Evolutionary conservation across 2,329 filamentous ascomycete species (phyloP).

Genomic region (Raffaelea arxii): DNA sequence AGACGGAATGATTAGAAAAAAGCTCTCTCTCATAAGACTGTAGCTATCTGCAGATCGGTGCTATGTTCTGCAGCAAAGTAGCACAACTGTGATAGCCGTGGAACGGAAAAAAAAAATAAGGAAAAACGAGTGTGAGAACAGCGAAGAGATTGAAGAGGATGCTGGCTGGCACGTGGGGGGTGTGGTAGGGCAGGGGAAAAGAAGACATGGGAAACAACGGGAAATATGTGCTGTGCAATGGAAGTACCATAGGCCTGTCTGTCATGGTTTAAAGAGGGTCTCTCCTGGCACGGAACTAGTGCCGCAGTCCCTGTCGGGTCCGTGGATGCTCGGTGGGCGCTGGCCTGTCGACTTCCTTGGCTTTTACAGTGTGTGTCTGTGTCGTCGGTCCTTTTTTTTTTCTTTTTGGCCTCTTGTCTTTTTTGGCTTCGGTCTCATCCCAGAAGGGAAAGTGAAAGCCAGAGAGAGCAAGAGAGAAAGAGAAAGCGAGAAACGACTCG

Average conservation of each 20-base stretch:
- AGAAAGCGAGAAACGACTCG: background rate
- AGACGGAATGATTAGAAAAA: too few relatives aligned
- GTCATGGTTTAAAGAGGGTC: background rate
- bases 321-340: background rate
- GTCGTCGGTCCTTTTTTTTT: background rate
- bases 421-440: background rate
- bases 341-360: too few relatives aligned
- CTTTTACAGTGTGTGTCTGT: background rate
- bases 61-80: too few relatives aligned
- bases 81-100: too few relatives aligned
- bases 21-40: too few relatives aligned
- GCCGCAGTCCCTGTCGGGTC: background rate
- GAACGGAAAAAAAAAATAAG: background rate
- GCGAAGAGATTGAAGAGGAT: background rate
- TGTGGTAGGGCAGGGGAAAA: background rate
- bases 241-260: background rate
- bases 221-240: background rate
- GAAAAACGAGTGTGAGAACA: background rate
- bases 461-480: background rate
- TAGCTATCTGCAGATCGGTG: too few relatives aligned
- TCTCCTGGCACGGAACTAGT: background rate
- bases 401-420: background rate
- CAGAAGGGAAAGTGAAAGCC: too few relatives aligned
- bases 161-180: conserved; percentile 1
- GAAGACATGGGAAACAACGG: background rate